Evolutionary conservation across 129 eudicot species (phyloP).

Genomic region (Ambrosia artemisiifolia): DNA sequence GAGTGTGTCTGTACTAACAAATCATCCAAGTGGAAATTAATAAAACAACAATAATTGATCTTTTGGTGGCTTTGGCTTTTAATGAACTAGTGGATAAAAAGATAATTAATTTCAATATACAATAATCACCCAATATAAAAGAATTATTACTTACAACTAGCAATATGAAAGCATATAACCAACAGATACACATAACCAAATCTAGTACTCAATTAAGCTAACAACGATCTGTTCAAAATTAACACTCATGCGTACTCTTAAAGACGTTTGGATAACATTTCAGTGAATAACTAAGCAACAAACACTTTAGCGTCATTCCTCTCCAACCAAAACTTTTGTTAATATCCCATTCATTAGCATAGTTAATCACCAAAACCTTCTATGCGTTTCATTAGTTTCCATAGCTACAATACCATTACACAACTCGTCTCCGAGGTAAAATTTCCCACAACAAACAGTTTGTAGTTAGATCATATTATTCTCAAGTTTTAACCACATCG

Average conservation of each 20-base stretch:
- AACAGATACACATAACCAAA: neutral
- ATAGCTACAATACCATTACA: slow-evolving; percentile 3
- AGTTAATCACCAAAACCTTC: neutral
- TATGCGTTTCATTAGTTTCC: neutral
- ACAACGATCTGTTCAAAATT: neutral
- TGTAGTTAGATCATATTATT: neutral
- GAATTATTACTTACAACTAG: neutral
- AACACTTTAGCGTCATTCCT: neutral
- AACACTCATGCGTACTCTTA: neutral
- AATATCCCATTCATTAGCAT: neutral
- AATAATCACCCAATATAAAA: neutral
- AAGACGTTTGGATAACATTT: neutral
- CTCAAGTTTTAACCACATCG: neutral
- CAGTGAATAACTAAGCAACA: neutral
- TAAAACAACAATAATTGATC: neutral
- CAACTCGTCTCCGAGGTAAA: neutral
- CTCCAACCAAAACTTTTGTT: neutral
- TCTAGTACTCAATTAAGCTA: neutral
- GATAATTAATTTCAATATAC: neutral
- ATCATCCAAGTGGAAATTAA: neutral
- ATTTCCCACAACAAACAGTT: neutral
- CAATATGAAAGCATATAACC: slow-evolving; percentile 1
- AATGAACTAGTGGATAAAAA: neutral
- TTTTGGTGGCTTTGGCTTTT: slow-evolving; percentile 7
- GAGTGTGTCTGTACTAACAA: neutral